Conservation (phyloP, 805 yeast species). For the Saccharomyces kudriavzevii region DNA sequence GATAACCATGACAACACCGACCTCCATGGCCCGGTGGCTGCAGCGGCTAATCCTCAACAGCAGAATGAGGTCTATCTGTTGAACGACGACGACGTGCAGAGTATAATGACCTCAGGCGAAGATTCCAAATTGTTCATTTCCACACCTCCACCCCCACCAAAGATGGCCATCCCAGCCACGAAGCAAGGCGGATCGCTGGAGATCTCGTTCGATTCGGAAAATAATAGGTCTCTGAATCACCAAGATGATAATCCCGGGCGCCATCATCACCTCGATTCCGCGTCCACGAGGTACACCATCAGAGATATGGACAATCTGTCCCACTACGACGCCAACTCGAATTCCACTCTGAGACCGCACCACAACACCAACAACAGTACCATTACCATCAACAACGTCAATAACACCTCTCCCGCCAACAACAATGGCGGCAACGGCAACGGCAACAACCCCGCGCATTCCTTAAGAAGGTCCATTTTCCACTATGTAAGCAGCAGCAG, state of each 20-base stretch:
- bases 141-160: conserved; percentile 54
- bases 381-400: background rate
- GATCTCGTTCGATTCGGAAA: conserved; percentile 37
- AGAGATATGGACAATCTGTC: background rate
- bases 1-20: background rate
- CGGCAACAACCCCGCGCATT: conserved; percentile 8
- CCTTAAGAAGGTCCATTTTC: conserved; percentile 24
- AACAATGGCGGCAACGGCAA: conserved; percentile 5
- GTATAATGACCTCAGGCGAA: conserved; percentile 28
- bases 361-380: background rate
- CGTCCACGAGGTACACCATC: background rate
- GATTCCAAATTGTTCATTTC: conserved; percentile 31
- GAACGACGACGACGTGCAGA: conserved; percentile 30
- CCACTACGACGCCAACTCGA: background rate
- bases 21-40: conserved; percentile 1
- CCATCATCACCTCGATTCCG: background rate
- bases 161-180: conserved; percentile 76
- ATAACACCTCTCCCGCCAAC: conserved; percentile 5
- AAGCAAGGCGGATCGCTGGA: conserved; percentile 73
- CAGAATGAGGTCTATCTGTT: conserved; percentile 19
- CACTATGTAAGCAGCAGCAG: conserved; percentile 14
- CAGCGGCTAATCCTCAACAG: conserved; percentile 1
- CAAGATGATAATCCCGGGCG: conserved; percentile 1
- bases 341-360: background rate
- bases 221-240: conserved; percentile 2